Evolutionary conservation across 805 yeast species (phyloP), one percentile per base, ranked within the genome.

Genomic region (Ogataea saltuana): DNA sequence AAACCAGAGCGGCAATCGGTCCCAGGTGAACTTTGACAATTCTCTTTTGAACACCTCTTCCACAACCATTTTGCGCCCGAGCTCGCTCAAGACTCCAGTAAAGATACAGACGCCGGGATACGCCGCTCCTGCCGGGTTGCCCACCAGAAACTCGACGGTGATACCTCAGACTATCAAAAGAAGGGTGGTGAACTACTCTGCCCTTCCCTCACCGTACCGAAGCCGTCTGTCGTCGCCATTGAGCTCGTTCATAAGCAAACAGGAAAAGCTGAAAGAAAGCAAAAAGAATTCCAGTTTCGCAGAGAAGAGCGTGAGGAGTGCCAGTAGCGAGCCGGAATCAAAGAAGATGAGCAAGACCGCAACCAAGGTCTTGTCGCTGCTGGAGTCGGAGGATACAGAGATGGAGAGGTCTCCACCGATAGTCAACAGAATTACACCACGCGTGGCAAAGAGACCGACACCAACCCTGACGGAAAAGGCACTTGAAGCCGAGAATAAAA

Each of bases 211-310:
- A 1, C 61, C 65, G 4, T 52, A 55, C 33, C 49, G 56, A 28
- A 42, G 50, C 22, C 47, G 63, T 27, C 48, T 58, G 3, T 50
- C 55, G 7, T 59, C 68, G 3, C 66, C 68, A 4, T 48, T 63
- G 22, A 50, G 51, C 4, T 40, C 54, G 6, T 53, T 48, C 37
- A 41, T 54, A n/a, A 59, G 48, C 26, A 47, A 45, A 23, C 32
- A 37, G 33, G 27, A 28, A 50, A 46, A 26, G 25, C 33, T 12
- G 30, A 46, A 50, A 33, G 44, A 36, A 13, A 49, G 46, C 29
- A 40, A 49, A 20, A 42, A 42, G 9, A 32, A 6, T 11, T 6
- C 28, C 12, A 29, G 19, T 15, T 18, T 11, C 20, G n/a, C 21
- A 27, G 39, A 23, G 16, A 34, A 44, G 16, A n/a, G n/a, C n/a